Evolutionary conservation across 805 yeast genomes (phyloP), one percentile per base, ranked within the genome.

Genomic region (Starmerella asiatica): DNA sequence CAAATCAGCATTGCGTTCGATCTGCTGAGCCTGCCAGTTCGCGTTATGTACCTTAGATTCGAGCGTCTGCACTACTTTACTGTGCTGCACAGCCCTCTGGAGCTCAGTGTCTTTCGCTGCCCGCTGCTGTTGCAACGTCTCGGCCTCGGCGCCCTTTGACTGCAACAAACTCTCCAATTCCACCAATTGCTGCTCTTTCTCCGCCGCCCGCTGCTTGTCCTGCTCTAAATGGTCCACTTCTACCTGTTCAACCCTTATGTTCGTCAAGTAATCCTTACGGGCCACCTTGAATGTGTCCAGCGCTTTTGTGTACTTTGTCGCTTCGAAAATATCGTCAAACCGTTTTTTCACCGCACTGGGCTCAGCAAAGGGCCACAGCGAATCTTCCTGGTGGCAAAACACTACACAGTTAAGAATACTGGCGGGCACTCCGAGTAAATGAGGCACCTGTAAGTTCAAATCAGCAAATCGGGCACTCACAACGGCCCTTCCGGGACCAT

Each of bases 321-420:
- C 95, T 59, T 91, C 96, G 54, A 91, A 91, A 7, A 91, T 88
- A 58, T 91, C 98, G 58, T 91, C 98, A 53, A 91, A 93, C 38
- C 88, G 71, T 60, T 86, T 86, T 60, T 91, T 93, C 56, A 91
- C 68, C 11, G 70, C 70, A 2, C 93, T 69, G 1, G 98, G 93
- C 58, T 91, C 99, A 1, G 59, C 50, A 35, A 91, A 65, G 1
- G 99, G 99, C 99, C 99, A 91, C 21, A 84, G 60, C 51, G 88
- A 77, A 44, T 91, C 99, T 54, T 91, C 99, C 57, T 91, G 99
- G 55, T 91, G 99, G 54, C 98, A 88, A 60, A 91, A 91, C 1
- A 88, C 77, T 31, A 91, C 98, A 56, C 84, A 83, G 49, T 88
- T 94, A 37, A 91, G 61, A 39, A 91, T 74, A 0, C 97, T 81